These are phyloP conservation scores for Posidonia oceanica DNA, from an alignment of 116 monocot species.

Conservation along the genomic window DNA sequence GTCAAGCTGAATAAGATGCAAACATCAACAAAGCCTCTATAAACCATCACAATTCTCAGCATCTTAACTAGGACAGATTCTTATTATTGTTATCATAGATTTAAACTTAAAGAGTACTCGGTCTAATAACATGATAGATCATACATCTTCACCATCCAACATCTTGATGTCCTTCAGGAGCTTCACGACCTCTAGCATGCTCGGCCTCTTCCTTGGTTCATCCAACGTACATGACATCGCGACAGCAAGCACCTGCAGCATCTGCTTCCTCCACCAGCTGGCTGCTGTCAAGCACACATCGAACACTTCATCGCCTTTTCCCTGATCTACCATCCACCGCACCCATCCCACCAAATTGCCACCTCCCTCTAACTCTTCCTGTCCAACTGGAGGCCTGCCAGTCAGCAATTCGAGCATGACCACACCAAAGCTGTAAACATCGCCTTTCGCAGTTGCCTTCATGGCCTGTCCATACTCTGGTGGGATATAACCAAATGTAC, in stretches of 20 bases:
- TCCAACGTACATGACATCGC: slow-evolving; percentile 47
- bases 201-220: slow-evolving; percentile 71
- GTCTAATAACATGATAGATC: neutral
- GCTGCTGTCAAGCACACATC: slow-evolving; percentile 29
- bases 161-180: slow-evolving; percentile 40
- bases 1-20: no score
- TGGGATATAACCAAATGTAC: slow-evolving; percentile 90
- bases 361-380: slow-evolving; percentile 71
- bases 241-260: slow-evolving; percentile 31
- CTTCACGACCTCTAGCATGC: slow-evolving; percentile 61
- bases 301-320: slow-evolving; percentile 47
- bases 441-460: slow-evolving; percentile 77
- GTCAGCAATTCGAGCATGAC: slow-evolving; percentile 82
- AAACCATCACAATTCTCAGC: no score
- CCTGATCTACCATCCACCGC: slow-evolving; percentile 45
- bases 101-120: no score
- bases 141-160: slow-evolving; percentile 2
- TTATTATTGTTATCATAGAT: no score
- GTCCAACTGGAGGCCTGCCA: slow-evolving; percentile 65
- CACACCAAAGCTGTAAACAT: slow-evolving; percentile 95
- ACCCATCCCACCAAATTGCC: slow-evolving; percentile 91
- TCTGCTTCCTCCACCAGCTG: slow-evolving; percentile 33
- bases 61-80: no score
- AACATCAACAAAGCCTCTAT: no score
- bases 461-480: slow-evolving; percentile 80